These are phyloP conservation scores for Cordyceps javanica DNA, from an alignment of 2,329 filamentous ascomycete genomes.

Conservation along the genomic window DNA sequence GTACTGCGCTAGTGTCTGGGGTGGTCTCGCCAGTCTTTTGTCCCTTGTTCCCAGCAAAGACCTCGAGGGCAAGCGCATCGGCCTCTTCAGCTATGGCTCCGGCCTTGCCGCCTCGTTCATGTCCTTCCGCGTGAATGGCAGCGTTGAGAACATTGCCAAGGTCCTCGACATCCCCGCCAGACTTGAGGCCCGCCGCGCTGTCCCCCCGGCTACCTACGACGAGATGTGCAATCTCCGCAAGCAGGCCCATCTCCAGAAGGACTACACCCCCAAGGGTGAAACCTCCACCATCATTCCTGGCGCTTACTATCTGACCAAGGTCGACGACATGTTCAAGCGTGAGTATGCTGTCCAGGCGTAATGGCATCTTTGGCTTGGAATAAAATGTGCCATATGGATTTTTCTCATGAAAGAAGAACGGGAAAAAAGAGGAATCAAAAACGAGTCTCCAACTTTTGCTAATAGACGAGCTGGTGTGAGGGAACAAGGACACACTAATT, in stretches of 20 bases:
- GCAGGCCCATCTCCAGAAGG: constrained; percentile 76
- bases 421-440: not conserved
- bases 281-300: constrained; percentile 58
- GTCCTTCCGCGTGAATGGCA: constrained; percentile 67
- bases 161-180: constrained; percentile 63
- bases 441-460: not conserved
- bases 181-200: constrained; percentile 57
- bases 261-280: constrained; percentile 65
- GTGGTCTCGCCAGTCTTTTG: constrained; percentile 67
- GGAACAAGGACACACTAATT: not conserved
- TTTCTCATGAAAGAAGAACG: not conserved
- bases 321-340: constrained; percentile 83
- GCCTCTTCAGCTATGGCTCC: constrained; percentile 73
- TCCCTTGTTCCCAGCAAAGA: constrained; percentile 55
- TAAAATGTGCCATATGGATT: constrained; percentile 5
- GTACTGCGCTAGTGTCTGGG: constrained; percentile 68
- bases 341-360: constrained; percentile 71
- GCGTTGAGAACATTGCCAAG: constrained; percentile 61
- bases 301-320: constrained; percentile 72
- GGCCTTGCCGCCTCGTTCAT: constrained; percentile 67
- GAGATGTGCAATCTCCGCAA: constrained; percentile 78
- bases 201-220: constrained; percentile 69
- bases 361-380: constrained; percentile 13
- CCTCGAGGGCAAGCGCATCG: constrained; percentile 66
- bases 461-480: constrained; percentile 6